A percentile compares a stretch with the other conserved stretches of the same genome.
phyloP scores from a whole-genome alignment of 2,329 filamentous ascomycete species.

The Cylindrodendrum hubeiense region DNA sequence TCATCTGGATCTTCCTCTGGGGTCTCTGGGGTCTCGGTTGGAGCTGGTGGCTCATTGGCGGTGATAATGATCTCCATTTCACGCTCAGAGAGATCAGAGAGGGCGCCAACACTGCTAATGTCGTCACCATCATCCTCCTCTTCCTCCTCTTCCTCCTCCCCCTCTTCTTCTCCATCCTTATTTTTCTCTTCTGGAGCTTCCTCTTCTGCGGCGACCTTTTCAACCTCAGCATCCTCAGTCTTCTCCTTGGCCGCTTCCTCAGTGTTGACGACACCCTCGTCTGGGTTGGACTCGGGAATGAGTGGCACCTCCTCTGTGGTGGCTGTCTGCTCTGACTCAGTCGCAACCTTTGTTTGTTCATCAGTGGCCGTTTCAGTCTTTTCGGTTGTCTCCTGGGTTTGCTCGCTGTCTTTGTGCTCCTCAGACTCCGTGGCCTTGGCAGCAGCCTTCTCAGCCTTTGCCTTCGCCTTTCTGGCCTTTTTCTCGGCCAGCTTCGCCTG shows the following conservation, averaged over 20 bases:
- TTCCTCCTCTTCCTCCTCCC: slow-evolving; percentile 1
- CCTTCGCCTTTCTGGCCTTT: slow-evolving; percentile 34
- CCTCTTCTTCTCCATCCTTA: not conserved
- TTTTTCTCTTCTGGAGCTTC: not conserved
- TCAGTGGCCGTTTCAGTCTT: not conserved
- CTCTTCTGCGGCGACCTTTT: not conserved
- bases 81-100: slow-evolving; percentile 55
- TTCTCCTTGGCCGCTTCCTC: not conserved
- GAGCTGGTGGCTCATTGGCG: slow-evolving; percentile 18
- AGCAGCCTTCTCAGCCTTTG: slow-evolving; percentile 34
- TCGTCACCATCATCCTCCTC: slow-evolving; percentile 41
- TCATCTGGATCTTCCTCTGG: slow-evolving; percentile 63
- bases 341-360: not conserved
- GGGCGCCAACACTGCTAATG: slow-evolving; percentile 46
- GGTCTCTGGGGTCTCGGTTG: slow-evolving; percentile 7
- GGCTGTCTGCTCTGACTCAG: not conserved
- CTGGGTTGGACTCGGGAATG: slow-evolving; percentile 34
- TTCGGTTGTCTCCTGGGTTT: slow-evolving; percentile 13
- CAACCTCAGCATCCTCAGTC: not conserved
- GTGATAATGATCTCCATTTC: slow-evolving; percentile 53
- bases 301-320: slow-evolving; percentile 30
- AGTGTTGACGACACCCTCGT: not conserved
- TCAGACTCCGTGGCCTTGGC: slow-evolving; percentile 29
- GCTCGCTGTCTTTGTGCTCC: slow-evolving; percentile 7
- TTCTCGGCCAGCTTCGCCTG: slow-evolving; percentile 77